phyloP scores from a whole-genome alignment of 345 rosid species.

The Salix exigua region DNA sequence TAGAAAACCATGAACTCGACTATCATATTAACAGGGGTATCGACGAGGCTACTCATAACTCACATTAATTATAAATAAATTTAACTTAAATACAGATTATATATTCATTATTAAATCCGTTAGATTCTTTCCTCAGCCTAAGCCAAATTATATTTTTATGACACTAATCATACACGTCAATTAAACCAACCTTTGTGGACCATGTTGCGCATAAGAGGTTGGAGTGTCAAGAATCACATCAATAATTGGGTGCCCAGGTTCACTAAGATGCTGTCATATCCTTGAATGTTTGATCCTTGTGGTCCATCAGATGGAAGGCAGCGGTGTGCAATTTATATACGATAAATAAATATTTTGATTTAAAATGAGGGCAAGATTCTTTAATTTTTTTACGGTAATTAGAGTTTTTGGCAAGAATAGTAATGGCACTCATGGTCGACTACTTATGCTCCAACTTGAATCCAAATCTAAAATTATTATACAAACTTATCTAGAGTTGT shows the following conservation, averaged over 20 bases:
- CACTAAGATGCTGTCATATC: neutral
- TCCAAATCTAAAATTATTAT: too few relatives aligned
- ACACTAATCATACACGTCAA: conserved; percentile 11
- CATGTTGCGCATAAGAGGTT: neutral
- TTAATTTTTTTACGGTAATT: too few relatives aligned
- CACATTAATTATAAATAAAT: too few relatives aligned
- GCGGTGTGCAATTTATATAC: too few relatives aligned
- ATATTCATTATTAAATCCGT: neutral
- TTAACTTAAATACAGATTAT: too few relatives aligned
- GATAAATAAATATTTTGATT: too few relatives aligned
- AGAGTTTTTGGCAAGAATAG: too few relatives aligned
- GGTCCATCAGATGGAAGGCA: neutral
- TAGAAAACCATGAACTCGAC: neutral
- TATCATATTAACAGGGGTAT: neutral
- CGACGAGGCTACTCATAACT: neutral
- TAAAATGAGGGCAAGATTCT: too few relatives aligned
- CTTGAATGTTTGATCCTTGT: neutral
- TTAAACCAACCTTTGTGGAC: neutral
- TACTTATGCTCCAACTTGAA: too few relatives aligned
- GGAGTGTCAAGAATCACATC: neutral
- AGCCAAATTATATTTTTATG: neutral
- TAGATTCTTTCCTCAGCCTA: neutral
- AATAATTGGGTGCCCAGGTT: conserved; percentile 13
- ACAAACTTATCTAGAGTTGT: too few relatives aligned
- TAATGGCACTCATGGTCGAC: too few relatives aligned